Percentiles rank a stretch among this genome's conserved stretches.
phyloP scores from a whole-genome alignment of 2,329 filamentous ascomycete species.

The Neopestalotiopsis rosae region DNA sequence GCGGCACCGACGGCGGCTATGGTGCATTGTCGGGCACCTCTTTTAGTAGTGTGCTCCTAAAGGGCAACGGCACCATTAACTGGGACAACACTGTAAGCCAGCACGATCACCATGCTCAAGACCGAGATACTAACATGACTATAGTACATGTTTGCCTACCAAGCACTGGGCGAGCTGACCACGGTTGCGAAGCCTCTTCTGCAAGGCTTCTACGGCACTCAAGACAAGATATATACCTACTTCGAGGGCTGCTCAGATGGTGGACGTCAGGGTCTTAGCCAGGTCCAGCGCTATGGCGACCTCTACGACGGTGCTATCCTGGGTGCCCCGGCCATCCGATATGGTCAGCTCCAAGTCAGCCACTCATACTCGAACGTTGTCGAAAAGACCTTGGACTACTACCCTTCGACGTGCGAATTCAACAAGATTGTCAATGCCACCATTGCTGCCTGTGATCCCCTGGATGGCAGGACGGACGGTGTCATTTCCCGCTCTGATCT shows the following conservation, averaged over 20 bases:
- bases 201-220: constrained; percentile 39
- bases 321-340: constrained; percentile 14
- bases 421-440: constrained; percentile 9
- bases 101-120: not conserved
- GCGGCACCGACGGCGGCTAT: constrained; percentile 10
- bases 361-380: constrained; percentile 13
- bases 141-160: constrained; percentile 38
- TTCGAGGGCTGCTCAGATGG: constrained; percentile 16
- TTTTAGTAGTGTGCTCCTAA: constrained; percentile 1
- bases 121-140: not conserved
- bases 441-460: constrained; percentile 15
- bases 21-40: constrained; percentile 16
- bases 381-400: constrained; percentile 12
- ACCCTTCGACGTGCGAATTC: constrained; percentile 15
- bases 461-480: constrained; percentile 14
- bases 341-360: constrained; percentile 7
- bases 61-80: constrained; percentile 12
- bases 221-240: constrained; percentile 21
- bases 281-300: constrained; percentile 12
- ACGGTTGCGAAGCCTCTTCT: constrained; percentile 13
- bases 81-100: constrained; percentile 29
- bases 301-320: constrained; percentile 14
- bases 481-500: constrained; percentile 13
- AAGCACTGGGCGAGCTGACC: constrained; percentile 15
- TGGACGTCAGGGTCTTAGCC: constrained; percentile 14